Conservation (phyloP, 2,329 filamentous ascomycete species). For the Phialemoniopsis sp. region DNA sequence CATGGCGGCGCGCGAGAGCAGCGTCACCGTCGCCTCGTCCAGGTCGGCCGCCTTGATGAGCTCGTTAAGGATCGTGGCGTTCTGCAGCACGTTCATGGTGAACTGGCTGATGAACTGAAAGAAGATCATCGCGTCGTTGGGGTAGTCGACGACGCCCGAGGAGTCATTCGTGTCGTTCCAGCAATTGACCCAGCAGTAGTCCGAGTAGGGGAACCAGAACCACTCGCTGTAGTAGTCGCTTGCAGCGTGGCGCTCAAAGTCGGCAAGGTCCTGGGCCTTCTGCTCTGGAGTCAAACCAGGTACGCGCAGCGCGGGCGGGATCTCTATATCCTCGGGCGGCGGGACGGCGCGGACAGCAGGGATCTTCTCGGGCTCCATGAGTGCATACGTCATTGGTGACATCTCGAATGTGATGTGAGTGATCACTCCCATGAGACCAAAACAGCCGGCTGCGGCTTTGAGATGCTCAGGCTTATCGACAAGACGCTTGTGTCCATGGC, state of each 20-base stretch:
- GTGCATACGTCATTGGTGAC: constrained; percentile 40
- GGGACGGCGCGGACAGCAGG: constrained; percentile 36
- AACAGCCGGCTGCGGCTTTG: constrained; percentile 36
- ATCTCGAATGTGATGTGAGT: constrained; percentile 44
- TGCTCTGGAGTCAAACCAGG: constrained; percentile 21
- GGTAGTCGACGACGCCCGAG: constrained; percentile 27
- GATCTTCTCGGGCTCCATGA: constrained; percentile 37
- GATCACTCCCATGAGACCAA: constrained; percentile 41
- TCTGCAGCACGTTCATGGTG: constrained; percentile 13
- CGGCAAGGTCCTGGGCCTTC: constrained; percentile 23
- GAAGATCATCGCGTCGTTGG: constrained; percentile 23
- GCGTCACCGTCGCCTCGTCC: constrained; percentile 12
- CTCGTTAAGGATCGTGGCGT: constrained; percentile 7
- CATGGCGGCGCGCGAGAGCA: constrained; percentile 28
- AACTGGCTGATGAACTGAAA: constrained; percentile 19
- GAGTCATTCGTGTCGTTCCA: constrained; percentile 32
- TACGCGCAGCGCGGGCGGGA: constrained; percentile 30
- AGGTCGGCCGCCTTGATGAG: constrained; percentile 20
- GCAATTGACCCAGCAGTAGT: constrained; percentile 39
- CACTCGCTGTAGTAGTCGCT: constrained; percentile 41
- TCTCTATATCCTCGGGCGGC: constrained; percentile 27
- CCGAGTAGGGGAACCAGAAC: constrained; percentile 46
- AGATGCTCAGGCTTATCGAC: constrained; percentile 32
- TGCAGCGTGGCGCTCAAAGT: constrained; percentile 30
- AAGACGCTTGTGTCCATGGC: constrained; percentile 32